Percentiles rank a stretch among this genome's conserved stretches.
phyloP scores from a whole-genome alignment of 2,329 filamentous ascomycete species.

The Penicillium sp. region DNA sequence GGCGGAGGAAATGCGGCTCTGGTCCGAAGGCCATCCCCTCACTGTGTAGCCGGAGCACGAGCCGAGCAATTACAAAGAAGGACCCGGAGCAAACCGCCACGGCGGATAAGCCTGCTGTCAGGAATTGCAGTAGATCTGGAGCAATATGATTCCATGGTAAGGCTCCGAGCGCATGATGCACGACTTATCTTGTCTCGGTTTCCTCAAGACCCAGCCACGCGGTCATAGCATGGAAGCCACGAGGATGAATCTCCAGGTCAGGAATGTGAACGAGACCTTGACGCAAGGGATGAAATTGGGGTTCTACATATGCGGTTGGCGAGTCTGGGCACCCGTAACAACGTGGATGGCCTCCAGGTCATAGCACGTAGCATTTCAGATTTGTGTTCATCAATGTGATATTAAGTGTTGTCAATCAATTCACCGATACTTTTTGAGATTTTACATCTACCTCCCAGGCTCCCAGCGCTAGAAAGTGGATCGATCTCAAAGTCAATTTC shows the following conservation, averaged over 20 bases:
- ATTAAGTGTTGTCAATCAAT: neutral
- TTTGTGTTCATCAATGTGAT: neutral
- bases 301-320: neutral
- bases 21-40: conserved; percentile 52
- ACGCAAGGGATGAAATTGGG: conserved; percentile 14
- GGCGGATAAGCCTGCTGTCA: neutral
- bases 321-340: neutral
- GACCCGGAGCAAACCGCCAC: neutral
- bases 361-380: conserved; percentile 2
- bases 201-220: conserved; percentile 2
- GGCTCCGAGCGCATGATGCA: conserved; percentile 8
- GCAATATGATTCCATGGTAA: neutral
- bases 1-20: conserved; percentile 61
- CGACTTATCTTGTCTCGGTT: conserved; percentile 1
- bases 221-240: conserved; percentile 15
- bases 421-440: neutral
- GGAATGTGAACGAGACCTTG: conserved; percentile 2
- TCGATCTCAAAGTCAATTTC: neutral
- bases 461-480: neutral
- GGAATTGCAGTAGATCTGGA: neutral
- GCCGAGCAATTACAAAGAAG: neutral
- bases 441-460: neutral
- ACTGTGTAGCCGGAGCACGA: neutral
- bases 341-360: conserved; percentile 8
- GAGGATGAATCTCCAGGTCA: conserved; percentile 4